Base-by-base conservation (phyloP, 2,329 filamentous ascomycete genomes). In the Cladophialophora psammophila region DNA sequence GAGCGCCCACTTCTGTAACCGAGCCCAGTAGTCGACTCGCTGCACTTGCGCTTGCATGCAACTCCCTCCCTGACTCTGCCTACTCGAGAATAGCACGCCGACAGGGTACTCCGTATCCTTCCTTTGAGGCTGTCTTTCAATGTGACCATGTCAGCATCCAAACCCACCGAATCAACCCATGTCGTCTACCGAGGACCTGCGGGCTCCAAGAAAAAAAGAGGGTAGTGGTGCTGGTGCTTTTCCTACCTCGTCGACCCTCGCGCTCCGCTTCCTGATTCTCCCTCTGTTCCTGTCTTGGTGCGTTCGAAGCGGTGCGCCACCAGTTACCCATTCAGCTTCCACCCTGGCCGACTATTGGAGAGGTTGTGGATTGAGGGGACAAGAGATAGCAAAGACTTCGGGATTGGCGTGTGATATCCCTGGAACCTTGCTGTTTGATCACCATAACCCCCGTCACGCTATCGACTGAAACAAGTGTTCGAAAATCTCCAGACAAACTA, bases 141-240 rank as follows among this genome's bases (percentile, higher is more conserved):
- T 70, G 68, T 65, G 61, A 67, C 68, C 65, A 68, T 68, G 68
- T 70, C 68, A 70, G 68, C 68, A 66, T 70, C 32, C 50, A 68
- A 61, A 66, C 36, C 45, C 35, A 31, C 36, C 42, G n/a, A 40
- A 45, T 45, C 63, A 59, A 36, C 55, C 53, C 63, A 50, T 54
- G 38, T 34, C 63, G 42, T 20, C 26, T 26, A 26, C 26, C 38
- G 31, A 38, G 26, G 58, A 36, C 36, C 26, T 56, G 53, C 38
- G 45, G 54, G 35, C 64, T 66, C 64, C 53, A 62, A 34, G 36
- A 26, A 26, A 31, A 38, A 45, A 60, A 31, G 32, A 58, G 40
- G 13, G 42, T 26, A 26, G 26, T 26, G 26, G 26, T 26, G 26
- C 56, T 55, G 26, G 35, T 55, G 60, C 36, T 42, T 53, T 26